Base-by-base conservation (phyloP, 2,329 filamentous ascomycete species). In the Anisogramma anomala region DNA sequence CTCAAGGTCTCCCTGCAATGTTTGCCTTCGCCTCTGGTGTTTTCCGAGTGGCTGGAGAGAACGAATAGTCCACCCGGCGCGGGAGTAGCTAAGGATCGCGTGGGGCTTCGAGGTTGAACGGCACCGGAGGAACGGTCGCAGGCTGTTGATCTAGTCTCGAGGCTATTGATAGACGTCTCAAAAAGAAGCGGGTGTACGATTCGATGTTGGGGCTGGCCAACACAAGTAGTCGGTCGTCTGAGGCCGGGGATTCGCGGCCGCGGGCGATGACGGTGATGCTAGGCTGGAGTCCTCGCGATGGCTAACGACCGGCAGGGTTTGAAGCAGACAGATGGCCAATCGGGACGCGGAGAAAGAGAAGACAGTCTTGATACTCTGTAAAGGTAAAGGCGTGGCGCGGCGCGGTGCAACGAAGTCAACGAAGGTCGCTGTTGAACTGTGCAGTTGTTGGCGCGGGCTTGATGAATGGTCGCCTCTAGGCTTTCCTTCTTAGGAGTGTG, bases 1-100 rank as follows among this genome's bases (percentile, higher is more conserved):
- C 57, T 42, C 48, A 39, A 43, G 51, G 54, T 48, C 56, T 52
- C 46, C 53, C 41, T 49, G 49, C 51, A 54, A 55, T 48, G 41
- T 43, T 43, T 41, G 43, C 45, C 41, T 43, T 34, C 43, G 35
- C 32, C 23, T 43, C 14, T 18, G 8, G 25, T 25, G 8, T 17
- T 19, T 23, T 27, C 17, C 14, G 17, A 4, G 20, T 26, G 14
- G 25, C 20, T 28, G 15, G 33, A 34, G 42, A 28, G 27, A 18
- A 32, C 28, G 28, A 33, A n/a, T 35, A 18, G 32, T 32, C 25
- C 10, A 30, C 35, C 33, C 22, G 25, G 25, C 34, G 20, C 23
- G 20, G 14, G 31, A 10, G 26, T 27, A 28, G 23, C 30, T 35
- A n/a, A 3, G 27, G 27, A 3, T 38, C 34, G 34, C 14, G 37